phyloP scores from a whole-genome alignment of 352 stramenopile species.

The Phytophthora macrochlamydospora region DNA sequence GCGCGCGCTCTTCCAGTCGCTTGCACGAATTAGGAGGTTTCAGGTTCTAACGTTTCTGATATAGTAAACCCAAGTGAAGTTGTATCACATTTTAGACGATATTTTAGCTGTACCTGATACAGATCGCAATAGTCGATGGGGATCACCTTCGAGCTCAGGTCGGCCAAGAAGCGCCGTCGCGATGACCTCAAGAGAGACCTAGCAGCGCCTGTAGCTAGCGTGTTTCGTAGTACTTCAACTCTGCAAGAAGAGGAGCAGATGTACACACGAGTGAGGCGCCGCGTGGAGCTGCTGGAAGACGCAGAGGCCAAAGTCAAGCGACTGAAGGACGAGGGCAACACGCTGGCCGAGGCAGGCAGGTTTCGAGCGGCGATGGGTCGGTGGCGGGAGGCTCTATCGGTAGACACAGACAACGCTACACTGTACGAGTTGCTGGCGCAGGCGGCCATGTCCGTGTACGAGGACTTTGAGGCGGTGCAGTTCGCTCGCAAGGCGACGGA shows the following conservation, averaged over 20 bases:
- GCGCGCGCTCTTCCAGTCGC: conserved; percentile 8
- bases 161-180: conserved; percentile 40
- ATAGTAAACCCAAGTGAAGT: too few species aligned
- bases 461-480: conserved; percentile 82
- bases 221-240: conserved; percentile 13
- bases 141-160: conserved; percentile 37
- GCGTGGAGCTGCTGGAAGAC: conserved; percentile 64
- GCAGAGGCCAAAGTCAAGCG: conserved; percentile 52
- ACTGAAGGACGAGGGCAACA: conserved; percentile 80
- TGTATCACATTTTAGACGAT: too few species aligned
- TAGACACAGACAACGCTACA: conserved; percentile 51
- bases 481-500: conserved; percentile 63
- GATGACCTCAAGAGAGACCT: neutral
- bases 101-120: too few species aligned
- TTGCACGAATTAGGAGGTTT: neutral
- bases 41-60: too few species aligned
- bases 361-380: conserved; percentile 70
- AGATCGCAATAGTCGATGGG: too few species aligned
- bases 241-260: conserved; percentile 4
- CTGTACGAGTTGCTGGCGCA: conserved; percentile 79
- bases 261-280: conserved; percentile 8
- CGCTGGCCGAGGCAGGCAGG: conserved; percentile 65
- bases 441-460: conserved; percentile 64
- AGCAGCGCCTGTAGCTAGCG: neutral
- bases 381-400: conserved; percentile 62